These are phyloP conservation scores for Aspergillus sclerotiicarbonarius DNA, from an alignment of 495 filamentous ascomycete species.

Conservation along the genomic window DNA sequence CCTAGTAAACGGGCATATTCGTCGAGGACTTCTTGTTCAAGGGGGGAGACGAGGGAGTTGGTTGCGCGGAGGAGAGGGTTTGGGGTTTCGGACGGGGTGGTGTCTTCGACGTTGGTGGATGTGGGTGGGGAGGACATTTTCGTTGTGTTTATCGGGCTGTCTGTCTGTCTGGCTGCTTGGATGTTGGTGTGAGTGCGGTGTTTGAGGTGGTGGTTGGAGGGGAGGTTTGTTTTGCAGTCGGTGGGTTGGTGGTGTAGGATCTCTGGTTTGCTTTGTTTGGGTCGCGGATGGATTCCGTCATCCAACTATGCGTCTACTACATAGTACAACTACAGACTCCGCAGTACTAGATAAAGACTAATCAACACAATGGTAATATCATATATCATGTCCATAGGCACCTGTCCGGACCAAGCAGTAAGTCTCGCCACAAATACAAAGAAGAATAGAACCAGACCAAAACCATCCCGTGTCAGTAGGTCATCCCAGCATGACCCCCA, in stretches of 20 bases:
- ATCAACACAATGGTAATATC: background rate
- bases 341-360: background rate
- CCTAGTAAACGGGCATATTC: conserved; percentile 84
- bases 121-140: conserved; percentile 3
- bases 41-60: conserved; percentile 53
- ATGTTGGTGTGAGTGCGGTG: conserved; percentile 5
- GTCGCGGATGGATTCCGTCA: conserved; percentile 1
- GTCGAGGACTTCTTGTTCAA: conserved; percentile 92
- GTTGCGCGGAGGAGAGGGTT: conserved; percentile 43
- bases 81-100: conserved; percentile 11
- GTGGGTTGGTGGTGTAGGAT: background rate
- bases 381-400: conserved; percentile 4
- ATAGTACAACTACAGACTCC: background rate
- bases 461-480: background rate
- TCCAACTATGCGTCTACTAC: background rate
- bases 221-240: background rate
- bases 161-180: background rate
- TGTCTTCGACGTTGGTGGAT: background rate
- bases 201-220: conserved; percentile 22
- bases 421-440: background rate
- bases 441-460: background rate
- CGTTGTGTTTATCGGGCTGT: background rate
- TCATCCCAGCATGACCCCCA: background rate
- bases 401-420: background rate
- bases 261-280: conserved; percentile 2